A percentile compares a stretch with the other conserved stretches of the same genome.
Conservation (phyloP, 768 basidiomycete genomes). For the Mycena leptocephala region DNA sequence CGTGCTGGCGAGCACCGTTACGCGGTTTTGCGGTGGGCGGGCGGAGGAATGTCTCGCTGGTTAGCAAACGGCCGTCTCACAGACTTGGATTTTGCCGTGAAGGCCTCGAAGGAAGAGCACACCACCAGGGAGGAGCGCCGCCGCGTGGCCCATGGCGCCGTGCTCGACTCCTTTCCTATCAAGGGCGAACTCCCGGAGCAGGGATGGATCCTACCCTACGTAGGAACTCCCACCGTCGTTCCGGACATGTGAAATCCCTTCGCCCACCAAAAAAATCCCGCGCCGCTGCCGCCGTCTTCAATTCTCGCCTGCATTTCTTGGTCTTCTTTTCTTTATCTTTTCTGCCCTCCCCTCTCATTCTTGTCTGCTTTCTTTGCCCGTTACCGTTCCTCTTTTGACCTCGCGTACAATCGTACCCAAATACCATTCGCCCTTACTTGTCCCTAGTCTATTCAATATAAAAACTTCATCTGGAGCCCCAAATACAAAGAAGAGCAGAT, state of each 20-base stretch:
- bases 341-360: too few relatives aligned
- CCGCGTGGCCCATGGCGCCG: neutral
- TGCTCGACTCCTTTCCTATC: neutral
- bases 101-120: neutral
- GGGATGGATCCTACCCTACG: neutral
- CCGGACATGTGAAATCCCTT: neutral
- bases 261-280: too few relatives aligned
- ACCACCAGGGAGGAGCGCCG: neutral
- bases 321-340: too few relatives aligned
- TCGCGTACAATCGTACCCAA: too few relatives aligned
- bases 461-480: too few relatives aligned
- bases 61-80: neutral
- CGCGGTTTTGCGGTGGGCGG: neutral
- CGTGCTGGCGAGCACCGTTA: neutral
- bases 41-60: neutral
- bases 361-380: too few relatives aligned
- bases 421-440: too few relatives aligned
- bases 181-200: neutral
- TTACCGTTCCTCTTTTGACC: too few relatives aligned
- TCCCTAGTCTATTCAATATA: too few relatives aligned
- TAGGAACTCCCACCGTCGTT: neutral
- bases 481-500: too few relatives aligned
- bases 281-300: too few relatives aligned
- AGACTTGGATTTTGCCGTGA: neutral
- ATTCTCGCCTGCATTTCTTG: too few relatives aligned